These are phyloP conservation scores for Pinus tabuliformis DNA, from an alignment of 75 land plant genomes.

Conservation along the genomic window DNA sequence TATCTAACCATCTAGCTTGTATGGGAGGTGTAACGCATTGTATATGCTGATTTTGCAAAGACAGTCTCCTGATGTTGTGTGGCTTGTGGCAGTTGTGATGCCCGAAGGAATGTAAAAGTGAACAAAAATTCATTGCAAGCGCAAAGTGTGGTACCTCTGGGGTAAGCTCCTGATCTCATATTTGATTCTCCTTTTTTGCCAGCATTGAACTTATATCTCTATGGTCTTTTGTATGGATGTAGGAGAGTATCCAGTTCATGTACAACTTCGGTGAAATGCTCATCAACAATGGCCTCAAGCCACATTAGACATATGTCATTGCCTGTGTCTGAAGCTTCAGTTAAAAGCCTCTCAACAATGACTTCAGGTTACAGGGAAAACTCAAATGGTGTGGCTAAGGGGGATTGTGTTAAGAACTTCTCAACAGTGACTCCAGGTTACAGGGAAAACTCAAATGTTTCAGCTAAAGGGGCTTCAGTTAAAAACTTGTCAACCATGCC, in stretches of 20 bases:
- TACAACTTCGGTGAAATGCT: neutral
- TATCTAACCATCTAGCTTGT: neutral
- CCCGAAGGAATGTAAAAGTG: neutral
- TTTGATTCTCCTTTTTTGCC: neutral
- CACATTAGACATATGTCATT: neutral
- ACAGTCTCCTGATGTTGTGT: neutral
- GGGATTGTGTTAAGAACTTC: neutral
- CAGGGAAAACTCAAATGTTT: slow-evolving; percentile 1
- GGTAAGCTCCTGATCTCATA: neutral
- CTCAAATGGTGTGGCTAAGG: neutral
- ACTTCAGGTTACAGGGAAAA: neutral
- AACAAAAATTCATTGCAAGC: neutral
- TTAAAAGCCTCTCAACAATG: neutral
- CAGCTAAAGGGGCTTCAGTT: neutral
- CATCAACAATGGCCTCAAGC: slow-evolving; percentile 2
- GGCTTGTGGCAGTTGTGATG: slow-evolving; percentile 2
- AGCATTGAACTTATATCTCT: neutral
- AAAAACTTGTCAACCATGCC: neutral
- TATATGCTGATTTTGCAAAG: neutral
- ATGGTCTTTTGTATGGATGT: neutral
- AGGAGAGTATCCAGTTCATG: neutral
- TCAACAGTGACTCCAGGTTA: neutral
- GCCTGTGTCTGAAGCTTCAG: neutral
- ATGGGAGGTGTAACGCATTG: neutral
- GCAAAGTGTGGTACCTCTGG: neutral